A percentile compares a stretch with the other conserved stretches of the same genome.
Evolutionary conservation across 805 yeast genomes (phyloP).

Genomic region (Naumovozyma baii): DNA sequence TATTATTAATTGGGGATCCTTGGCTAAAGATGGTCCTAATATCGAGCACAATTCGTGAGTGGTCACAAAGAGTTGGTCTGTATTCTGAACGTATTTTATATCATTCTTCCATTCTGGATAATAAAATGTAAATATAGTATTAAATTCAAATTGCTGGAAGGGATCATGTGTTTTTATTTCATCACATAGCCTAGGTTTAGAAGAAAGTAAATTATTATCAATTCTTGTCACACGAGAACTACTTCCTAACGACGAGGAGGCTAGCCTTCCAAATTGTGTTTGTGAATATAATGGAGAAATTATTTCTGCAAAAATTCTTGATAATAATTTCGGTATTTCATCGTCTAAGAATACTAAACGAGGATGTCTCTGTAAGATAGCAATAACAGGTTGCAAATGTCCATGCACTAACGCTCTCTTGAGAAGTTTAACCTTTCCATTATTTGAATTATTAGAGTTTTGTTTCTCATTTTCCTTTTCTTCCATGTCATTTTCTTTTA

Average conservation of each 20-base stretch:
- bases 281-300: slow-evolving; percentile 37
- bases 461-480: slow-evolving; percentile 10
- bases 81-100: slow-evolving; percentile 31
- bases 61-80: slow-evolving; percentile 39
- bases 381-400: slow-evolving; percentile 50
- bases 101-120: slow-evolving; percentile 40
- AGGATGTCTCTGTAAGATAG: slow-evolving; percentile 52
- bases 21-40: slow-evolving; percentile 46
- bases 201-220: slow-evolving; percentile 14
- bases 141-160: slow-evolving; percentile 6
- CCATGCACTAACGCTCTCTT: slow-evolving; percentile 50
- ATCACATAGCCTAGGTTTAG: slow-evolving; percentile 12
- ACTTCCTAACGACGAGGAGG: neutral
- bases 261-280: neutral
- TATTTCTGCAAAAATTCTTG: slow-evolving; percentile 39
- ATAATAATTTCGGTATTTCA: slow-evolving; percentile 38
- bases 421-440: slow-evolving; percentile 39
- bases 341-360: slow-evolving; percentile 46
- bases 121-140: slow-evolving; percentile 31
- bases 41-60: slow-evolving; percentile 43
- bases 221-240: slow-evolving; percentile 2
- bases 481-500: slow-evolving; percentile 11
- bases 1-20: slow-evolving; percentile 39
- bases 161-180: slow-evolving; percentile 12
- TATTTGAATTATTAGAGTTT: slow-evolving; percentile 10